phyloP scores from a whole-genome alignment of 768 basidiomycete genomes.

The Suillus tomentosus region DNA sequence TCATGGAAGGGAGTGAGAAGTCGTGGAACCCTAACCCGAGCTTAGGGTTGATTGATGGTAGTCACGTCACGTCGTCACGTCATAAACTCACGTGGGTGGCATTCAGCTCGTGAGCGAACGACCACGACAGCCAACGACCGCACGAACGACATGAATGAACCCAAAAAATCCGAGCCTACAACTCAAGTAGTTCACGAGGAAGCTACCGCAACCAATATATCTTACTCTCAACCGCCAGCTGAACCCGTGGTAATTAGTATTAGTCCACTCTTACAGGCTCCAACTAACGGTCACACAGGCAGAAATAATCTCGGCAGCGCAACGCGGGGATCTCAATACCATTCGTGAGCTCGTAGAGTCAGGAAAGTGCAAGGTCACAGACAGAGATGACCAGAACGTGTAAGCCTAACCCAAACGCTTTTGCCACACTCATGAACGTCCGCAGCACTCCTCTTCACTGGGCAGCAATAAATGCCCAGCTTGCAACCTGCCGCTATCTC shows the following conservation, averaged over 20 bases:
- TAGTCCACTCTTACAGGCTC: constrained; percentile 1
- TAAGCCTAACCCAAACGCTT: constrained; percentile 17
- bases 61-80: constrained; percentile 17
- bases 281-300: constrained; percentile 36
- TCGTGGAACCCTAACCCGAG: constrained; percentile 33
- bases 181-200: constrained; percentile 28
- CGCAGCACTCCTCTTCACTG: constrained; percentile 85
- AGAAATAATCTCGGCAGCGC: constrained; percentile 83
- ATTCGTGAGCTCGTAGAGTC: constrained; percentile 71
- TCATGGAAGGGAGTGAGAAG: constrained; percentile 13
- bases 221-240: constrained; percentile 22
- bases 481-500: constrained; percentile 84
- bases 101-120: constrained; percentile 15
- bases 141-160: constrained; percentile 32
- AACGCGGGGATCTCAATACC: constrained; percentile 75
- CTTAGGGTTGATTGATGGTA: constrained; percentile 26
- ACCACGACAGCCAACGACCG: constrained; percentile 20
- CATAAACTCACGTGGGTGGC: constrained; percentile 11
- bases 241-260: constrained; percentile 24
- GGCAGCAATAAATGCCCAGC: constrained; percentile 96
- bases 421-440: constrained; percentile 9
- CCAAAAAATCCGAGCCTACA: constrained; percentile 31
- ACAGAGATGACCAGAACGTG: constrained; percentile 88
- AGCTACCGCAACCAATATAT: constrained; percentile 31
- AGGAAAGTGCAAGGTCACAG: constrained; percentile 68